Evolutionary conservation across 2,329 filamentous ascomycete genomes (phyloP).

Genomic region (Aspergillus jensenii): DNA sequence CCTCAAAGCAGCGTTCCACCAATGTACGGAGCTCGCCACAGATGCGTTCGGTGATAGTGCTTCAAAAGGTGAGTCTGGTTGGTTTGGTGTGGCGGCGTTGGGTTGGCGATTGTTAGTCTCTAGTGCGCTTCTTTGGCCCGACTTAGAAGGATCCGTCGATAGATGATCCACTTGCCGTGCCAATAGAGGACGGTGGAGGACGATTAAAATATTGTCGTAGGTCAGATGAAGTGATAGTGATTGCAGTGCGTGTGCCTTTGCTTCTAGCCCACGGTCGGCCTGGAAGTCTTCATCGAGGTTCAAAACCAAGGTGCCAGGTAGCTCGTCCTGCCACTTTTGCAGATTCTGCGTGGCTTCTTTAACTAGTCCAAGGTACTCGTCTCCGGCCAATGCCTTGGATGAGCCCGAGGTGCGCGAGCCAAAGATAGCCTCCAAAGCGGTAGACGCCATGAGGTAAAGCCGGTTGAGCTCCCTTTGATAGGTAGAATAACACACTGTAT

Average conservation of each 20-base stretch:
- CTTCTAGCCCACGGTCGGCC: slow-evolving; percentile 1
- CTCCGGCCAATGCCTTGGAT: slow-evolving; percentile 18
- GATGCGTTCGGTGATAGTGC: not conserved
- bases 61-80: slow-evolving; percentile 2
- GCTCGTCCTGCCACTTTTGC: slow-evolving; percentile 16
- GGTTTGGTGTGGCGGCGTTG: not conserved
- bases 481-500: slow-evolving; percentile 21
- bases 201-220: slow-evolving; percentile 45
- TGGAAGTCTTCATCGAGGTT: slow-evolving; percentile 21
- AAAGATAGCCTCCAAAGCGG: slow-evolving; percentile 24
- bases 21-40: slow-evolving; percentile 19
- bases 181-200: slow-evolving; percentile 45
- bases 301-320: slow-evolving; percentile 20
- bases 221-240: slow-evolving; percentile 45
- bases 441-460: slow-evolving; percentile 25
- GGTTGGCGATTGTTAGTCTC: not conserved
- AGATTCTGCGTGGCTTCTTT: slow-evolving; percentile 20
- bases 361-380: slow-evolving; percentile 19
- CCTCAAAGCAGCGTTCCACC: slow-evolving; percentile 39
- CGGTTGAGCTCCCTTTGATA: slow-evolving; percentile 26
- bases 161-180: slow-evolving; percentile 37
- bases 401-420: slow-evolving; percentile 23
- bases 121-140: not conserved
- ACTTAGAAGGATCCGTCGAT: slow-evolving; percentile 9
- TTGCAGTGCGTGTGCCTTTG: slow-evolving; percentile 32